Conservation (phyloP, 768 basidiomycete genomes). For the Filobasidium wieringae region DNA sequence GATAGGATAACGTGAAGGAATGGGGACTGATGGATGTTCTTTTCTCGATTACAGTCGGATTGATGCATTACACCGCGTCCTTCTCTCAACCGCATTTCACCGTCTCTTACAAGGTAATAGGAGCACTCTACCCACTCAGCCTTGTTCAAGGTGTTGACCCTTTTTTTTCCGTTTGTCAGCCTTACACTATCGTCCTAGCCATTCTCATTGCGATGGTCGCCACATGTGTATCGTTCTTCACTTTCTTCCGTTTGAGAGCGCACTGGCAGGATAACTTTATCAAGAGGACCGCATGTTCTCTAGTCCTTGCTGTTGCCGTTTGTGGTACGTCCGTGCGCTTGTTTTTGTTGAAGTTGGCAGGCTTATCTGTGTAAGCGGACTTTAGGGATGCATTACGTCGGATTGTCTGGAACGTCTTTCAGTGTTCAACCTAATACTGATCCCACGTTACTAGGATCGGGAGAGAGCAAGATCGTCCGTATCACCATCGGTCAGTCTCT, state of each 20-base stretch:
- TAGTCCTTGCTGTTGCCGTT: conserved; percentile 34
- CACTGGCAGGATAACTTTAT: conserved; percentile 38
- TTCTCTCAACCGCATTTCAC: conserved; percentile 30
- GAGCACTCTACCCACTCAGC: neutral
- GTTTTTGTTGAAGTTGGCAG: neutral
- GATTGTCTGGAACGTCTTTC: conserved; percentile 37
- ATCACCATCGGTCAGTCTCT: conserved; percentile 30
- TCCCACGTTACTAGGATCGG: conserved; percentile 16
- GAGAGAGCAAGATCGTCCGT: conserved; percentile 23
- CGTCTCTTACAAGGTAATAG: conserved; percentile 24
- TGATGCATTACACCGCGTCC: conserved; percentile 39
- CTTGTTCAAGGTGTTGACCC: neutral
- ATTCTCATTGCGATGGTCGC: conserved; percentile 36
- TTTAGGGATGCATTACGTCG: conserved; percentile 39
- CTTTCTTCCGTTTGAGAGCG: conserved; percentile 37
- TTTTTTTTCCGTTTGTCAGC: conserved; percentile 1
- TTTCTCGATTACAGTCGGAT: conserved; percentile 19
- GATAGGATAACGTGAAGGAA: neutral
- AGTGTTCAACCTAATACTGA: conserved; percentile 15
- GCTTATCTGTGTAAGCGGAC: neutral
- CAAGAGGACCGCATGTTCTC: conserved; percentile 30
- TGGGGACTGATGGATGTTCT: neutral
- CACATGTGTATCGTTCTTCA: conserved; percentile 33
- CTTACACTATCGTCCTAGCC: conserved; percentile 36
- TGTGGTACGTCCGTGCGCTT: conserved; percentile 21